Percentiles rank a stretch among this genome's conserved stretches.
Evolutionary conservation across 345 rosid genomes (phyloP).

Genomic region (Firmiana major): DNA sequence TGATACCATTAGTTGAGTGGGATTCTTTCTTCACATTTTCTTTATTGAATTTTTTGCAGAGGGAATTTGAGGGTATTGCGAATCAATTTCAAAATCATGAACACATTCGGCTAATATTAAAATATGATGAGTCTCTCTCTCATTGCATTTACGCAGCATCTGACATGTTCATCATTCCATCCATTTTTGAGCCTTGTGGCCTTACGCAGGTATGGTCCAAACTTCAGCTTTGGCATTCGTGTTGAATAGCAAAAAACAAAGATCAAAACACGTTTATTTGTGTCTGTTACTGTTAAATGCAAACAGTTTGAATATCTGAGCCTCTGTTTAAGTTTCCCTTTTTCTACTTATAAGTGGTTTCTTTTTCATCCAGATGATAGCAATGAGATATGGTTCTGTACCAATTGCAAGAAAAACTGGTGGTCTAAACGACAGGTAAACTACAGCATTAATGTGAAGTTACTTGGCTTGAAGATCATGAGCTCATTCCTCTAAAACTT

Average conservation of each 20-base stretch:
- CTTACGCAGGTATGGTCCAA: conserved; percentile 74
- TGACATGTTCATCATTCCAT: conserved; percentile 90
- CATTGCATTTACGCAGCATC: conserved; percentile 83
- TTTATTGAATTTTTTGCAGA: conserved; percentile 35
- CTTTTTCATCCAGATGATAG: conserved; percentile 59
- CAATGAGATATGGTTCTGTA: conserved; percentile 89
- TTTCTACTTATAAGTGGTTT: neutral
- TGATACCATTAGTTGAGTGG: neutral
- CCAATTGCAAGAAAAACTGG: conserved; percentile 91
- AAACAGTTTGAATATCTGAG: conserved; percentile 8
- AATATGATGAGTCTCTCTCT: conserved; percentile 85
- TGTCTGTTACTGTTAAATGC: neutral
- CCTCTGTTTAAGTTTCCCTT: neutral
- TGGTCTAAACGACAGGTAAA: conserved; percentile 87
- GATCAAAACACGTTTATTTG: neutral
- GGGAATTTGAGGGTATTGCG: conserved; percentile 87
- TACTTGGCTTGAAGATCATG: conserved; percentile 4
- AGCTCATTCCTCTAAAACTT: conserved; percentile 1
- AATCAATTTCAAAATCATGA: conserved; percentile 63
- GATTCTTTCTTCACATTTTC: neutral
- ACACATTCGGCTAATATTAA: conserved; percentile 66
- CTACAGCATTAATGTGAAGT: conserved; percentile 11
- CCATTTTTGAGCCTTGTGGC: conserved; percentile 97
- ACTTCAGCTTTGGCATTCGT: conserved; percentile 7
- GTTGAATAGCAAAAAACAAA: neutral